Conservation (phyloP, 2,329 filamentous ascomycete genomes). For the Sclerotinia sclerotiorum region DNA sequence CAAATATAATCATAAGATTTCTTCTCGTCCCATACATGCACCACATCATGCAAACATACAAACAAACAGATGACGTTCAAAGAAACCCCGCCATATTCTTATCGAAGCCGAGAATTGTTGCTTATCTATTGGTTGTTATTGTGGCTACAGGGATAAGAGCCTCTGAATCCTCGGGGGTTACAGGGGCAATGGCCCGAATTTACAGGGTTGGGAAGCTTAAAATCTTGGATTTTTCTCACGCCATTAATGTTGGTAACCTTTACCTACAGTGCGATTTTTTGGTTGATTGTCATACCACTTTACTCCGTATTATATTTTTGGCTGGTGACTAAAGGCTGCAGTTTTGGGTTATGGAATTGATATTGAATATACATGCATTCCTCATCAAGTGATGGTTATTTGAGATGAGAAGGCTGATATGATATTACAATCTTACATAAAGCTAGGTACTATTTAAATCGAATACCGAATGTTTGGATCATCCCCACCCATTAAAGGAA, state of each 20-base stretch:
- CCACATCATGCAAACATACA: neutral
- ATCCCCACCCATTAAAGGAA: neutral
- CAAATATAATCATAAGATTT: neutral
- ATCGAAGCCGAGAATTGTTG: neutral
- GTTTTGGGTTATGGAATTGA: no score
- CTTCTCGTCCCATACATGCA: neutral
- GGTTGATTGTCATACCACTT: neutral
- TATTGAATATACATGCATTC: neutral
- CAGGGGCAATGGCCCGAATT: neutral
- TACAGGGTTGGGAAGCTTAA: neutral
- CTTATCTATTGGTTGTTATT: neutral
- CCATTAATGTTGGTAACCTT: neutral
- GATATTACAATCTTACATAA: neutral
- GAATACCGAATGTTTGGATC: neutral
- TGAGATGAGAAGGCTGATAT: neutral
- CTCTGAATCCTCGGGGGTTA: no score
- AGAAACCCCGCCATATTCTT: neutral
- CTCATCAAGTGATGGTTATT: neutral
- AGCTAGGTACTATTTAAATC: neutral
- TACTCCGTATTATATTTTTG: neutral
- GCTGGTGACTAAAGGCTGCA: neutral
- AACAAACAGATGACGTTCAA: neutral
- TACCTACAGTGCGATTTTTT: no score
- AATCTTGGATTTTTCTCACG: neutral
- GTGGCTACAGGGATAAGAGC: neutral